Base-by-base conservation (phyloP, 352 stramenopile species). In the Globisporangium takayamanum region DNA sequence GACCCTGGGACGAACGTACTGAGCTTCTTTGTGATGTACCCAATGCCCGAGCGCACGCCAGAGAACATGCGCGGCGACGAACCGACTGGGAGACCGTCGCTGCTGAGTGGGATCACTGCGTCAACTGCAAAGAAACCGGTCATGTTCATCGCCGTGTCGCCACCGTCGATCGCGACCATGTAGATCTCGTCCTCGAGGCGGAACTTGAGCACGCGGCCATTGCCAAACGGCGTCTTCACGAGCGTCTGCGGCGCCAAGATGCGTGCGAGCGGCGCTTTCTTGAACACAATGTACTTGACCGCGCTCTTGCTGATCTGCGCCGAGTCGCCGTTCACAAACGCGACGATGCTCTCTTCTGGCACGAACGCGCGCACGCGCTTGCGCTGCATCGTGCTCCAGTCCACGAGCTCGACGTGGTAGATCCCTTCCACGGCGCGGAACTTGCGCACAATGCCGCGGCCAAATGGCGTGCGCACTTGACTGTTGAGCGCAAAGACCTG, bases 1-100 rank as follows among this genome's bases (percentile, higher is more conserved):
- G 55, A 61, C 16, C 79, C 73, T 22, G 80, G 80, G 0, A 88
- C 82, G 55, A 92, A 90, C 18, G 73, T 89, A 50, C 75, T 87
- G 15, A 92, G 64, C 49, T 86, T 86, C 59, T 90, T 89, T 4
- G 82, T 92, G 51, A 92, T 88, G 50, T 89, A 92, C 18, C 82
- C 82, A 7, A 92, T 64, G 28, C 82, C 70, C 0, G 79, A 89
- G 12, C 82, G 80, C 18, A 92, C 80, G 30, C 82, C 82, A 7
- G 73, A 71, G 51, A 92, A 88, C 72, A 88, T 90, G 30, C 80
- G 76, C 7, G 82, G 82, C 15, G 80, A 89, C 1, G 72, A 59
- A 5, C 64, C 72, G 25, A 73, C 67, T 11, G 71, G 37, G 10
- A 75, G 69, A 1, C 65, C 66, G 1, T 76, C 70, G 28, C 72